Conservation (phyloP, 768 basidiomycete species). For the Tephrocybe sp. region DNA sequence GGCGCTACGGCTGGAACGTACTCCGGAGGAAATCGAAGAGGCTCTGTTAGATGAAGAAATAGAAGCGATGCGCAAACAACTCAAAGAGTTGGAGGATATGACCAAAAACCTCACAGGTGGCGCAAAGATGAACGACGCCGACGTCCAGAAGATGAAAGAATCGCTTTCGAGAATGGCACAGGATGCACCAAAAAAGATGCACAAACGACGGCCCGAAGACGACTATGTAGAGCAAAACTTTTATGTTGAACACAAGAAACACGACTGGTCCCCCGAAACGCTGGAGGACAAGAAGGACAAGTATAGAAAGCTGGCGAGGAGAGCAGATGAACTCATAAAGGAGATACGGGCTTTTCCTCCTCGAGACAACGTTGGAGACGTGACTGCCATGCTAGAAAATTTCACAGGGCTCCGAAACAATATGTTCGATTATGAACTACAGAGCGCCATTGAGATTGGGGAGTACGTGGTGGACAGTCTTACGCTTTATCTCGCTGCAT, state of each 20-base stretch:
- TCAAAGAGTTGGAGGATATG: not conserved
- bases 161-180: too few relatives aligned
- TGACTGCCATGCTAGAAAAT: not conserved
- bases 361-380: not conserved
- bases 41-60: not conserved
- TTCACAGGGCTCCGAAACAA: not conserved
- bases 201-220: not conserved
- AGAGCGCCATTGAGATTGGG: not conserved
- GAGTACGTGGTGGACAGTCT: not conserved
- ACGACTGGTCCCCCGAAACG: not conserved
- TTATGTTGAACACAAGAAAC: not conserved
- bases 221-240: not conserved
- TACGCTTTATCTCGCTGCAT: not conserved
- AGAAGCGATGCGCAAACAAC: not conserved
- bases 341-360: constrained; percentile 1
- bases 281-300: not conserved
- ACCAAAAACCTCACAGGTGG: not conserved
- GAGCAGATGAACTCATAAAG: not conserved
- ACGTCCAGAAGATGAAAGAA: too few relatives aligned
- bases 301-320: not conserved
- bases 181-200: not conserved
- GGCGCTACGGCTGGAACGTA: not conserved
- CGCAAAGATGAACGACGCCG: too few relatives aligned
- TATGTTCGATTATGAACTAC: not conserved
- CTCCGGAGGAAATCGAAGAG: not conserved